phyloP scores from a whole-genome alignment of 2,329 filamentous ascomycete species.

The Aotearoamyces nothofagi region DNA sequence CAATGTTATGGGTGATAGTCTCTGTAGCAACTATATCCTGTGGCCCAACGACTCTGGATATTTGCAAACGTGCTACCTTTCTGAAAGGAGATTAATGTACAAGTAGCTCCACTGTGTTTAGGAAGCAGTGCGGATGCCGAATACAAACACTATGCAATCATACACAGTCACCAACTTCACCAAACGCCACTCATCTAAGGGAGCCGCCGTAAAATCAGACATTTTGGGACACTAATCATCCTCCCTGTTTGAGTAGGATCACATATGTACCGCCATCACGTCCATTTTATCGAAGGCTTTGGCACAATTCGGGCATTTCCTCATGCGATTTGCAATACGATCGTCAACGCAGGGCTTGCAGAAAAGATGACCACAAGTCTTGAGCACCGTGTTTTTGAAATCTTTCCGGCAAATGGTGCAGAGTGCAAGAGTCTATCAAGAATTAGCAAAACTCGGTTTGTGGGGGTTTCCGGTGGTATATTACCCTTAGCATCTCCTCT shows the following conservation, averaged over 20 bases:
- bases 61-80: no score
- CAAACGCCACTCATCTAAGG: no score
- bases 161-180: slow-evolving; percentile 11
- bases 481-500: slow-evolving; percentile 73
- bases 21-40: no score
- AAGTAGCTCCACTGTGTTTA: no score
- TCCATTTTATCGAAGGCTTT: slow-evolving; percentile 85
- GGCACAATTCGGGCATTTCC: slow-evolving; percentile 91
- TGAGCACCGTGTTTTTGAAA: slow-evolving; percentile 88
- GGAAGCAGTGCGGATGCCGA: slow-evolving; percentile 3
- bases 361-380: slow-evolving; percentile 89
- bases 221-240: not conserved
- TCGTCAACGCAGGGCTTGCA: slow-evolving; percentile 85
- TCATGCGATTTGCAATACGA: slow-evolving; percentile 73
- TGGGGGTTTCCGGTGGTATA: no score
- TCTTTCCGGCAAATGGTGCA: slow-evolving; percentile 88
- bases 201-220: no score
- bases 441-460: no score
- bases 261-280: slow-evolving; percentile 57
- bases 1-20: no score
- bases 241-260: slow-evolving; percentile 8
- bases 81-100: no score
- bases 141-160: slow-evolving; percentile 15
- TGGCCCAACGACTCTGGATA: no score
- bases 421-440: slow-evolving; percentile 51